Conservation (phyloP, 768 basidiomycete genomes). For the Boletellus ananas region DNA sequence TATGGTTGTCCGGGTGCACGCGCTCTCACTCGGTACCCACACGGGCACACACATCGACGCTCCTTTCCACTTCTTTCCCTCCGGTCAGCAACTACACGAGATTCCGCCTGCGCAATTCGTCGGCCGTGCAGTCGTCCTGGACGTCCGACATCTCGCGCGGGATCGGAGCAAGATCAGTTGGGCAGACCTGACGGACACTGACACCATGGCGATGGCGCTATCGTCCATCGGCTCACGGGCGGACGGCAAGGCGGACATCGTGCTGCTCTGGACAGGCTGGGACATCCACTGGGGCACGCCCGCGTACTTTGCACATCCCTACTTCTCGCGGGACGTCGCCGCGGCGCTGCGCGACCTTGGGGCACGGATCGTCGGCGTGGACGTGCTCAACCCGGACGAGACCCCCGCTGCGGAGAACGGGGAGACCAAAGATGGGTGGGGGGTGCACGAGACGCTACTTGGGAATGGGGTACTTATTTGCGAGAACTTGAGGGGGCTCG, state of each 20-base stretch:
- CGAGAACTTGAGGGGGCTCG: slow-evolving; percentile 64
- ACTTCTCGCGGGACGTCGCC: slow-evolving; percentile 53
- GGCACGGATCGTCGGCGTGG: slow-evolving; percentile 56
- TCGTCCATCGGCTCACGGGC: slow-evolving; percentile 22
- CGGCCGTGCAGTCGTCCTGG: slow-evolving; percentile 52
- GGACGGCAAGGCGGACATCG: slow-evolving; percentile 32
- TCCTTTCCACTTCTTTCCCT: slow-evolving; percentile 64
- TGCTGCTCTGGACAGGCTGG: slow-evolving; percentile 71
- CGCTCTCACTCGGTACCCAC: slow-evolving; percentile 60
- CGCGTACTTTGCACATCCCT: slow-evolving; percentile 62
- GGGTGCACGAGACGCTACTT: slow-evolving; percentile 58
- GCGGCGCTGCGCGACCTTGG: slow-evolving; percentile 46
- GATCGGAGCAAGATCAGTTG: slow-evolving; percentile 52
- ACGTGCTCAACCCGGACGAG: slow-evolving; percentile 67
- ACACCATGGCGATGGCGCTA: neutral
- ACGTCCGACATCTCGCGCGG: slow-evolving; percentile 42
- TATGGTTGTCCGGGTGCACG: slow-evolving; percentile 23
- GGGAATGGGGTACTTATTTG: slow-evolving; percentile 60
- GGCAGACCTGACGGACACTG: slow-evolving; percentile 29
- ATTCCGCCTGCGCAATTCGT: slow-evolving; percentile 53
- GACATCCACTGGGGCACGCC: slow-evolving; percentile 48
- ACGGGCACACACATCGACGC: slow-evolving; percentile 81
- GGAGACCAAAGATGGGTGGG: slow-evolving; percentile 32
- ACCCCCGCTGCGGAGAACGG: slow-evolving; percentile 29
- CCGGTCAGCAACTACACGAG: slow-evolving; percentile 55